Evolutionary conservation across 495 filamentous ascomycete species (phyloP), one percentile per base, ranked within the genome.

Genomic region (Tetracladium marchalianum): DNA sequence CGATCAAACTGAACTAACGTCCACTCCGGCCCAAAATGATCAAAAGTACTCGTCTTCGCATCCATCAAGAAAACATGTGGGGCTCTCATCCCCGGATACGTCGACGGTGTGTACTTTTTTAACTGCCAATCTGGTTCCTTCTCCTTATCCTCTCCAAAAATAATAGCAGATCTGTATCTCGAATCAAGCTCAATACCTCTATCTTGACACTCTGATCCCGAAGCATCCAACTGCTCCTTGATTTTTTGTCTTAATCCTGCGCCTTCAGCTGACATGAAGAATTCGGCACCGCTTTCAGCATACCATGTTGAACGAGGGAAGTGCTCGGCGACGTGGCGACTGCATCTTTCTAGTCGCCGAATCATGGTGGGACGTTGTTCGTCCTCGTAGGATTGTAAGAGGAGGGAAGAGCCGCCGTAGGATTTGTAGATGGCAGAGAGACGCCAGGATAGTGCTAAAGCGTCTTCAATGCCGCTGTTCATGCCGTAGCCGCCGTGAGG

Each of bases 21-120:
- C 43, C 45, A 64, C 13, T 56, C 55, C 13, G 9, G 33, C 10
- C 63, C 63, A 35, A 55, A 62, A 11, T 54, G 35, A 41, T 64
- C 61, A 32, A 55, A 59, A 18, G 55, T 64, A 31, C 53, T 58
- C 1, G 55, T 54, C 7, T 22, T 41, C 1, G 53, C 58, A 43
- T 62, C 58, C 11, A 43, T 53, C 39, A 65, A 36, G 38, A 61
- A 62, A 1, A 65, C 57, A 55, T 63, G 60, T 9, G 64, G 64
- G 0, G 58, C 59, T n/a, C 64, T 41, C 16, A 31, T 27, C 4
- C 62, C 64, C 0, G 62, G 62, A 39, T 50, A 46, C 1, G 62
- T 66, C 13, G 50, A 54, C 13, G 64, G 55, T 7, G 19, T 32
- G 34, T 65, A 65, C 6, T 34, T 13, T 16, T 31, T 33, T 0